These are phyloP conservation scores for Cyberlindnera lachancei DNA, from an alignment of 805 yeast genomes.

Conservation along the genomic window DNA sequence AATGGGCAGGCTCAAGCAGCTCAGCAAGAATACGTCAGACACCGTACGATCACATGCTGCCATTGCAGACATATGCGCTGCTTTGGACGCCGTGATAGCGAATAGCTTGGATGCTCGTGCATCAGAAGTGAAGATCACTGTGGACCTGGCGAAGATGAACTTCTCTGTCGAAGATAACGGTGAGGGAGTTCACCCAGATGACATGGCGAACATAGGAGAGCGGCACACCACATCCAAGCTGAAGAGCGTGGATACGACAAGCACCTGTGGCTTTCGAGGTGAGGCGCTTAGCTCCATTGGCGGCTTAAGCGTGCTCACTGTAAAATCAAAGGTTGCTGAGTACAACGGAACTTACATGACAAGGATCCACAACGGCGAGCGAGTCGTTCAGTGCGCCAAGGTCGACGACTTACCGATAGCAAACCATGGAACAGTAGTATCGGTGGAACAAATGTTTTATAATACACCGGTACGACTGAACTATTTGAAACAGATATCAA, in stretches of 20 bases:
- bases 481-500: conserved; percentile 18
- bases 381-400: conserved; percentile 8
- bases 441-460: conserved; percentile 37
- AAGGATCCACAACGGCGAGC: conserved; percentile 6
- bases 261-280: conserved; percentile 65
- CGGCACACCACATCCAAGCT: conserved; percentile 53
- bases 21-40: conserved; percentile 6
- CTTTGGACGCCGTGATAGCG: conserved; percentile 42
- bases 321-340: conserved; percentile 37
- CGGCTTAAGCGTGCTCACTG: conserved; percentile 36
- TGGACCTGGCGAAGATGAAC: conserved; percentile 29
- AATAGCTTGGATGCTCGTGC: conserved; percentile 54
- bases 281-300: conserved; percentile 55
- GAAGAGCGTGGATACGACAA: conserved; percentile 20
- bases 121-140: conserved; percentile 25
- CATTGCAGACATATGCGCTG: conserved; percentile 31
- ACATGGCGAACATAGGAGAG: conserved; percentile 39
- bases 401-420: conserved; percentile 2
- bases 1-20: conserved; percentile 2
- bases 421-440: conserved; percentile 6
- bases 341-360: conserved; percentile 24
- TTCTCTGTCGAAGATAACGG: conserved; percentile 63
- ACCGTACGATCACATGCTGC: conserved; percentile 13
- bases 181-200: conserved; percentile 46
- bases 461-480: conserved; percentile 36